Base-by-base conservation (phyloP, 1,139 yeast species). In the Pneumocystis sp. region DNA sequence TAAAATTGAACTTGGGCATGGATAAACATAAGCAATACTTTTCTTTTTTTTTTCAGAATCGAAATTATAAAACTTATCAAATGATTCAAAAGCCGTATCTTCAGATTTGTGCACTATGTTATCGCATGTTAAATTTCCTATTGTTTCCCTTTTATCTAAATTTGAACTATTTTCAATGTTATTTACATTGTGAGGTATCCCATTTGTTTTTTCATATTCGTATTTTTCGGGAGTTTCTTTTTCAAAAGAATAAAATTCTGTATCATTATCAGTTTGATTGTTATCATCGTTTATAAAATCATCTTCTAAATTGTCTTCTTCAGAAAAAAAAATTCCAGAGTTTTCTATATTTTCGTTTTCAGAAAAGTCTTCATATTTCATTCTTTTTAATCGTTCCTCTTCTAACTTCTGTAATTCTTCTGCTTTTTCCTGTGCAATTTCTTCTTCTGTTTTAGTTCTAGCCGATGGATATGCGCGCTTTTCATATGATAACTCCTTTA, bases 401-500 rank as follows among this genome's bases (percentile, higher is more conserved):
- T 90, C 97, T 68, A 89, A 79, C 71, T 84, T 82, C 71, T 83
- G 83, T 76, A 82, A 79, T 71, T 82, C 84, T 56, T 85, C 90
- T 7, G 82, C 83, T 72, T 89, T 96, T 61, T 70, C 71, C 65
- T 81, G 79, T 60, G 79, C 81, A 29, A 90, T 68, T 75, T 95
- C 98, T 73, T 93, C 96, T 0, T 83, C 89, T 0, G 97, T 91
- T 76, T 91, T 89, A 0, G 97, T 90, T 75, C 97, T 81, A 68
- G 90, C 96, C n/a, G 95, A 84, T n/a, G 98, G 98, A 10, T 83
- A 90, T 0, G 97, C 91, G 71, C 97, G 82, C 72, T 87, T 83
- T 67, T 95, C 98, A 73, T 87, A 81, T 4, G 85, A 85, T 72
- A 93, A 81, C 72, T 87, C 93, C 67, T 88, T 83, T 40, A 93